phyloP scores from a whole-genome alignment of 75 land plant genomes.

The Selaginella tamariscina region DNA sequence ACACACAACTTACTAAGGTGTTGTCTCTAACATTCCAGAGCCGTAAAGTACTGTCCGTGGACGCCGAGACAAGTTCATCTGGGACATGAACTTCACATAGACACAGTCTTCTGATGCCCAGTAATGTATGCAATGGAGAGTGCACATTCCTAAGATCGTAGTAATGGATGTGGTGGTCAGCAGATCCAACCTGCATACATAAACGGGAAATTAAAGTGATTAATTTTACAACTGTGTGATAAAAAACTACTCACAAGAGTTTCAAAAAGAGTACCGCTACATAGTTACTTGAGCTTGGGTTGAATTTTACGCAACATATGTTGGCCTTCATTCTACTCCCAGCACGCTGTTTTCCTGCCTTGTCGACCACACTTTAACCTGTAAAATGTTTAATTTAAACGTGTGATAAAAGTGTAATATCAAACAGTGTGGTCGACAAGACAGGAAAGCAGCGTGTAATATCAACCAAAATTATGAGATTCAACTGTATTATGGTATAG shows the following conservation, averaged over 20 bases:
- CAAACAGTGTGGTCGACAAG: no score
- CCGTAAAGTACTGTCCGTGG: slow-evolving; percentile 4
- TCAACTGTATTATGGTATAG: no score
- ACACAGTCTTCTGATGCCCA: slow-evolving; percentile 9
- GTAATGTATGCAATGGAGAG: neutral
- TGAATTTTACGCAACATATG: slow-evolving; percentile 5
- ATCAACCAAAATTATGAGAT: no score
- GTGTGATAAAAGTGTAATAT: no score
- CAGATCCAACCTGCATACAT: slow-evolving; percentile 1
- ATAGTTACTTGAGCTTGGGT: neutral
- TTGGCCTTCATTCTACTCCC: slow-evolving; percentile 5
- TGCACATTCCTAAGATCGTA: neutral
- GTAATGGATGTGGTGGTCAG: slow-evolving; percentile 2
- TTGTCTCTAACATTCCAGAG: slow-evolving; percentile 8
- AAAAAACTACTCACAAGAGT: neutral
- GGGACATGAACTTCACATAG: slow-evolving; percentile 11
- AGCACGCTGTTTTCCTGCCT: neutral
- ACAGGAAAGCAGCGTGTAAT: no score
- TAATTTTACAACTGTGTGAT: neutral
- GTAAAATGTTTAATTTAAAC: neutral
- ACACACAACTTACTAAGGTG: neutral
- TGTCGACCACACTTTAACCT: slow-evolving; percentile 8
- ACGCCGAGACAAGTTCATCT: slow-evolving; percentile 4
- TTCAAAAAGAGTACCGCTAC: slow-evolving; percentile 4
- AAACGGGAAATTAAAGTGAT: no score